Conservation (phyloP, 352 stramenopile genomes). For the Globisporangium middletonii region DNA sequence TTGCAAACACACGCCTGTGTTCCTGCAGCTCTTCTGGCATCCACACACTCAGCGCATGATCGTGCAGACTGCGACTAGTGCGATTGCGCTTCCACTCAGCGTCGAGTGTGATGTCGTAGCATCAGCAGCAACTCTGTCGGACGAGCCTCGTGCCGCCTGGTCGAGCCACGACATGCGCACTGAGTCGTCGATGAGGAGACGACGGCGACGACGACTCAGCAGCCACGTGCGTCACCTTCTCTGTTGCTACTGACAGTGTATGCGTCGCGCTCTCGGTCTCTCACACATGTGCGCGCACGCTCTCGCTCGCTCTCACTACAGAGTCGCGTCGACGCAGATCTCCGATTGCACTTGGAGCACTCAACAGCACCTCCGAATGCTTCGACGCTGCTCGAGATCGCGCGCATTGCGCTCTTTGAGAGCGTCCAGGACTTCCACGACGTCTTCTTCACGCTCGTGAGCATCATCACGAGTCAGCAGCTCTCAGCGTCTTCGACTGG, state of each 20-base stretch:
- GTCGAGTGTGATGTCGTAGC: not conserved
- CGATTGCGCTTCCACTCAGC: constrained; percentile 12
- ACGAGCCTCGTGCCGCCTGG: not conserved
- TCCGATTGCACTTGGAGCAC: constrained; percentile 3
- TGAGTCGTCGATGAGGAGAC: not conserved
- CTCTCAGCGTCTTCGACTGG: not conserved
- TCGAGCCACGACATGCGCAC: not conserved
- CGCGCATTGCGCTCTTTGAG: constrained; percentile 5
- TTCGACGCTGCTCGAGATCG: constrained; percentile 4
- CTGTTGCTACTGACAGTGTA: too few relatives aligned
- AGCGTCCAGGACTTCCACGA: constrained; percentile 7
- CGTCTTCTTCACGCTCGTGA: constrained; percentile 27
- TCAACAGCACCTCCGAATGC: not conserved
- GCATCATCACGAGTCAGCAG: constrained; percentile 25
- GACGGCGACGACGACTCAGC: not conserved
- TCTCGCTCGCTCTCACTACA: not conserved
- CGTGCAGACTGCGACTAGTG: constrained; percentile 13
- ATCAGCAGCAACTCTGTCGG: not conserved
- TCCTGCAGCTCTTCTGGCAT: constrained; percentile 2
- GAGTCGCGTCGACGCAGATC: constrained; percentile 4
- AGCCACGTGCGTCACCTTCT: too few relatives aligned
- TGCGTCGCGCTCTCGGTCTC: too few relatives aligned
- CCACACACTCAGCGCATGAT: not conserved
- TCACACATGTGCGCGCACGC: not conserved
- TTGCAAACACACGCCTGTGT: not conserved